Evolutionary conservation across 805 yeast species (phyloP), one percentile per base, ranked within the genome.

Genomic region (Kuraishia hungarica): DNA sequence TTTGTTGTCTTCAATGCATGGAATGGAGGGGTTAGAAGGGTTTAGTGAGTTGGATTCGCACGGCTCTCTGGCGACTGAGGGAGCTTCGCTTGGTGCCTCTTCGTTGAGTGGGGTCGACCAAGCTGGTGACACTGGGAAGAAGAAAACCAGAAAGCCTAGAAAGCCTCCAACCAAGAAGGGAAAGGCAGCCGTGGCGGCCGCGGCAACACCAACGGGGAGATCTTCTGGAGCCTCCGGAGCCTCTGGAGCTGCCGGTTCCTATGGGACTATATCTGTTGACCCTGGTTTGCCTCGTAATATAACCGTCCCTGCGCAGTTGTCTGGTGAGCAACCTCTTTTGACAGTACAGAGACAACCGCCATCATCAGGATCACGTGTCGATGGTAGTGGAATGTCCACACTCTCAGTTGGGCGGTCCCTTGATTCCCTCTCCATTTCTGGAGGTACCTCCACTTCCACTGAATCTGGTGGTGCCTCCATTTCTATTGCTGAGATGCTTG

Each of bases 401-500:
- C 43, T 35, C 43, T 35, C 43, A 3, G 43, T 35, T 10, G 43
- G 43, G 17, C 43, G 43, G 5, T 10, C n/a, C 8, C 8, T 13
- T 7, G 43, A 13, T 35, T 35, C 43, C 17, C 15, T 35, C 17
- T 35, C 43, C n/a, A 35, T 35, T 13, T 35, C 43, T 15, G n/a
- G 28, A 17, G 47, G 24, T 28, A 13, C 26, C 48, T n/a, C n/a
- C n/a, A n/a, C n/a, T 10, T 29, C 52, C 19, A 49, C 17, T 13
- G 23, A 51, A 26, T 7, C 28, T 13, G 54, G 54, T 39, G 63
- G 54, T 22, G 70, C 71, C 46, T 61, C 74, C 1, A 63, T 81
- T 28, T 78, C 86, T 1, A 81, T 82, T 52, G 86, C 87, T 0
- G 84, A 82, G 59, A 80, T 86, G 1, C 66, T 82, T 59, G 87